A percentile compares a stretch with the other conserved stretches of the same genome.
These are phyloP conservation scores for Vigna radiata DNA, from an alignment of 306 rosid genomes.

Conservation along the genomic window DNA sequence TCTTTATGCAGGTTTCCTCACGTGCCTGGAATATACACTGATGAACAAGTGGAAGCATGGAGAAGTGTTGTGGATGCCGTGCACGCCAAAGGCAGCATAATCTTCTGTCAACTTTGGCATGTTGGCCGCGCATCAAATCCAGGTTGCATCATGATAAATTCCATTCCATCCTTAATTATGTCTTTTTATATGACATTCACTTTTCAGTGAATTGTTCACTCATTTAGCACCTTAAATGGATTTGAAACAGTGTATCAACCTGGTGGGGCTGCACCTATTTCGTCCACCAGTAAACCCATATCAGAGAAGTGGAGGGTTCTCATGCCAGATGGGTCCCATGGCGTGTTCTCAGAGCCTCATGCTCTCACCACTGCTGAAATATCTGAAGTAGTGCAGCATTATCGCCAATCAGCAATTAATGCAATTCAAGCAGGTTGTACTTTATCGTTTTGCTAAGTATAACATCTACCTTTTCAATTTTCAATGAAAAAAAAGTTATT, in stretches of 20 bases:
- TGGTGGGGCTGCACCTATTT: conserved; percentile 70
- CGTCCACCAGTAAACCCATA: conserved; percentile 71
- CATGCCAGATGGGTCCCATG: conserved; percentile 79
- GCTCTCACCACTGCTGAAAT: conserved; percentile 60
- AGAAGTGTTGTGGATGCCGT: conserved; percentile 86
- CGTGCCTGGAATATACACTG: conserved; percentile 59
- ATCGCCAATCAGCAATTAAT: conserved; percentile 58
- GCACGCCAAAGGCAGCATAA: conserved; percentile 76
- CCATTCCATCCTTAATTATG: not conserved
- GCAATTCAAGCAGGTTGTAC: conserved; percentile 72
- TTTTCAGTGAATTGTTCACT: not conserved
- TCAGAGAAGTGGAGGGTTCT: conserved; percentile 72
- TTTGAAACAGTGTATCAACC: conserved; percentile 73
- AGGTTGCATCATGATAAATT: conserved; percentile 18
- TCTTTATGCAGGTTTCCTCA: conserved; percentile 49
- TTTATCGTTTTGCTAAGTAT: not conserved
- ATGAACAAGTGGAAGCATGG: conserved; percentile 80
- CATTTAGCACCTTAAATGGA: not conserved
- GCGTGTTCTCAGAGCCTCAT: conserved; percentile 67
- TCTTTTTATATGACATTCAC: not conserved
- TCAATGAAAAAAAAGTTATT: too few relatives aligned
- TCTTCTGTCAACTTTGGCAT: conserved; percentile 95
- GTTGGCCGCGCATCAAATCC: conserved; percentile 92
- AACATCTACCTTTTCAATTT: not conserved
- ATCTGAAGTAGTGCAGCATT: conserved; percentile 65